Conservation (phyloP, 2,329 filamentous ascomycete genomes). For the Neonectria ditissima region DNA sequence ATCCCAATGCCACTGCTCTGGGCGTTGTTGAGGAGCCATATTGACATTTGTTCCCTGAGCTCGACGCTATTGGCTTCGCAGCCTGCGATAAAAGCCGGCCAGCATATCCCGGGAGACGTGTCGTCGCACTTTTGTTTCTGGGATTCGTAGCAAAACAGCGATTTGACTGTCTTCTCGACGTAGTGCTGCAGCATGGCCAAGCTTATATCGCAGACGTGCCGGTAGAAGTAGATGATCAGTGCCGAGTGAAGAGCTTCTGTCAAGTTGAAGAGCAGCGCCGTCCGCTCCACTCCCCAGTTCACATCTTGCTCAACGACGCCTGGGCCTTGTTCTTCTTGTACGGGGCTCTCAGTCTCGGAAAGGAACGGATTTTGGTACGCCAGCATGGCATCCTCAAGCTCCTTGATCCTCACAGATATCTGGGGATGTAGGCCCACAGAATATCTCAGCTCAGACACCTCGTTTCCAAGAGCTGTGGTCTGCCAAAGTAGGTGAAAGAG, state of each 20-base stretch:
- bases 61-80: not conserved
- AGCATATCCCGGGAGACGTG: constrained; percentile 4
- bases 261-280: not conserved
- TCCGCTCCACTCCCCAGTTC: not conserved
- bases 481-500: constrained; percentile 5
- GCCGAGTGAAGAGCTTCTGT: not conserved
- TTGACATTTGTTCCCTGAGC: not conserved
- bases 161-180: not conserved
- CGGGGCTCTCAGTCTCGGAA: no score
- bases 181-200: not conserved
- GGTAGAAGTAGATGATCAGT: not conserved
- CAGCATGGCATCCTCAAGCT: not conserved
- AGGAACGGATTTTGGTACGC: not conserved
- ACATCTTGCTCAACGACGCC: not conserved
- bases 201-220: not conserved
- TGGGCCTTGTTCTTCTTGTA: not conserved
- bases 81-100: constrained; percentile 1
- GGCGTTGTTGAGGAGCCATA: constrained; percentile 2
- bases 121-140: constrained; percentile 4
- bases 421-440: not conserved
- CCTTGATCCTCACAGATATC: not conserved
- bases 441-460: not conserved
- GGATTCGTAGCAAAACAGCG: not conserved
- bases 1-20: constrained; percentile 1
- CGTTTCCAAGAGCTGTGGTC: constrained; percentile 5